Percentiles rank a stretch among this genome's conserved stretches.
Evolutionary conservation across 495 filamentous ascomycete genomes (phyloP).

Genomic region (Poronia punctata): DNA sequence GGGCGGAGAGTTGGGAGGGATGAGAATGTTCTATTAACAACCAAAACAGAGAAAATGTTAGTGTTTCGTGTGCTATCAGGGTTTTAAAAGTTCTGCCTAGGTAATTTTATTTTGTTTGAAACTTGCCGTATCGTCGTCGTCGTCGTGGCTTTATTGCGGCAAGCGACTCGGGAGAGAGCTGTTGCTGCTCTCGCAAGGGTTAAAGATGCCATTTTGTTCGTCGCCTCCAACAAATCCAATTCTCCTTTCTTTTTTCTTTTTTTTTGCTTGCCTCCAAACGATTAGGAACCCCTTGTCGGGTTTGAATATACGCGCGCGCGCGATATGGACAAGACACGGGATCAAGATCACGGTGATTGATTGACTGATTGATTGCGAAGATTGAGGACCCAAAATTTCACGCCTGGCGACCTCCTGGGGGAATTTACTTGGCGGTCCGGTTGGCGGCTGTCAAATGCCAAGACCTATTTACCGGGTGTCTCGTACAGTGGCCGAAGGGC

Average conservation of each 20-base stretch:
- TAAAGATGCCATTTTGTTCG: constrained; percentile 6
- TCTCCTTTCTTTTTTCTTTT: not conserved
- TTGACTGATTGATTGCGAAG: too few species aligned
- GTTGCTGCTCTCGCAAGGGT: constrained; percentile 8
- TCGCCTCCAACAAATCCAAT: not conserved
- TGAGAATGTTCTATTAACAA: constrained; percentile 27
- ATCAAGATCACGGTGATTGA: too few species aligned
- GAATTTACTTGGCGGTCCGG: too few species aligned
- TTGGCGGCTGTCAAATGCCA: too few species aligned
- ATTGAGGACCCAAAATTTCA: too few species aligned
- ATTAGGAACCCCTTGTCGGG: too few species aligned
- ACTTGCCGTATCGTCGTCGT: constrained; percentile 9
- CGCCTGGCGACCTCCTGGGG: too few species aligned
- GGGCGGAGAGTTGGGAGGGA: constrained; percentile 35
- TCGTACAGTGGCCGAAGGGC: too few species aligned
- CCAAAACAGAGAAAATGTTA: not conserved
- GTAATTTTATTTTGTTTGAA: too few species aligned
- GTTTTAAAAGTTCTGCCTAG: not conserved
- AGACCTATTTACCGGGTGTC: too few species aligned
- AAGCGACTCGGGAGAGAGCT: constrained; percentile 1
- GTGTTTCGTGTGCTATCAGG: not conserved
- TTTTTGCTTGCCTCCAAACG: not conserved
- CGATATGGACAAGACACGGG: too few species aligned
- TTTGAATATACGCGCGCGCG: too few species aligned
- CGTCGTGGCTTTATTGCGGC: constrained; percentile 1